Base-by-base conservation (phyloP, 2,329 filamentous ascomycete genomes). In the Aquanectria penicillioides region DNA sequence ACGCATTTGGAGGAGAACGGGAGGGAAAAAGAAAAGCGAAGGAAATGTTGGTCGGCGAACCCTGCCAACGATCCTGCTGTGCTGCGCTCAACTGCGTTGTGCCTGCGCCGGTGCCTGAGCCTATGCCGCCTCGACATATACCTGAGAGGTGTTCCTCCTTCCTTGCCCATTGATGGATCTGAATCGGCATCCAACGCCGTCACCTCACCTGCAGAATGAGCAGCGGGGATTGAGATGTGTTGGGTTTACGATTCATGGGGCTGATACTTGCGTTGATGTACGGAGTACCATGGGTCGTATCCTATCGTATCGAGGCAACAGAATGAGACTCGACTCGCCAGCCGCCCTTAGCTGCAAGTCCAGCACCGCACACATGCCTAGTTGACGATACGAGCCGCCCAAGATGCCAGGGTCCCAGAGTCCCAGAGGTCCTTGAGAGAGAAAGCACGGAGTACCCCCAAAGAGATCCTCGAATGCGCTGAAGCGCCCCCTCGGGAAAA, bases 171-270 rank as follows among this genome's bases (percentile, higher is more conserved):
- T 51, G 23, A 34, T 10, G 13, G 47, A 18, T 23, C 47, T 23
- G 10, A 51, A 51, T 40, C 28, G 47, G 34, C 33, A 34, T 25
- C 33, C 20, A 22, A 37, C 40, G 37, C 47, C 47, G 34, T n/a
- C n/a, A n/a, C 41, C 41, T 46, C 41, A 33, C 41, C 41, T 46
- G 26, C 41, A 46, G 41, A 31, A 28, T 46, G 41, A 46, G 41
- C 26, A 20, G 15, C 41, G 31, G 41, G 41, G 26, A 28, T 28
- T 43, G 22, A 17, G 38, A 11, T 15, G n/a, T 23, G 38, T 46
- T 46, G 41, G 41, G 41, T 31, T 33, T 33, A 31, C 41, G 41
- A 46, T 26, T 33, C 28, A 46, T 26, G 28, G 12, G n/a, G n/a
- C n/a, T n/a, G n/a, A n/a, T n/a, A n/a, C n/a, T n/a, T n/a, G n/a